Evolutionary conservation across 495 filamentous ascomycete species (phyloP).

Genomic region (Darksidea phi): DNA sequence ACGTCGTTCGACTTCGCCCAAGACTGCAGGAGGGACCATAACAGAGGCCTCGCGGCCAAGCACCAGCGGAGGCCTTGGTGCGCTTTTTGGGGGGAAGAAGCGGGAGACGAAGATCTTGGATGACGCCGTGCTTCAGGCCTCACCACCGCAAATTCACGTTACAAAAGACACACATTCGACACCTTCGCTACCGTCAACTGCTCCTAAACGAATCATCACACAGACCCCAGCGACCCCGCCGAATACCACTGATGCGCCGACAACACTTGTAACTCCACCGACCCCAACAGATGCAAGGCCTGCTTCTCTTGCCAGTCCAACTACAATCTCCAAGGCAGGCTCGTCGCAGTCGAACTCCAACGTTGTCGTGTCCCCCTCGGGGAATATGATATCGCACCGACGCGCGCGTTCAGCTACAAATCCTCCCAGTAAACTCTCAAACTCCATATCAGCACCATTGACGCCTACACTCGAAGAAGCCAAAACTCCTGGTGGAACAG

Average conservation of each 20-base stretch:
- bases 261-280: conserved; percentile 45
- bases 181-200: conserved; percentile 7
- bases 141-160: conserved; percentile 27
- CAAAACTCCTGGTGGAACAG: conserved; percentile 51
- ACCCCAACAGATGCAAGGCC: conserved; percentile 43
- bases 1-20: conserved; percentile 30
- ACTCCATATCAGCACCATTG: conserved; percentile 64
- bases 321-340: conserved; percentile 20
- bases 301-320: conserved; percentile 33
- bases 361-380: conserved; percentile 50
- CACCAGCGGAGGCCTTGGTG: conserved; percentile 25
- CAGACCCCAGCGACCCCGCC: conserved; percentile 41
- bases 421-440: conserved; percentile 87
- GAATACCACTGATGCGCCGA: conserved; percentile 41
- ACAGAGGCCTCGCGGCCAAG: conserved; percentile 27
- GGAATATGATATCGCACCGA: conserved; percentile 75
- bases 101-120: conserved; percentile 20
- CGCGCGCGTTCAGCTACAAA: conserved; percentile 65
- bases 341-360: conserved; percentile 43
- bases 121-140: conserved; percentile 18
- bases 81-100: conserved; percentile 30
- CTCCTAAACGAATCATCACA: conserved; percentile 31
- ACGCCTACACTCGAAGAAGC: conserved; percentile 69
- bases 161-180: conserved; percentile 25
- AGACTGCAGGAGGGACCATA: conserved; percentile 10